A percentile compares a stretch with the other conserved stretches of the same genome.
These are phyloP conservation scores for Suhomyces canberraensis DNA, from an alignment of 805 yeast species.

Conservation along the genomic window DNA sequence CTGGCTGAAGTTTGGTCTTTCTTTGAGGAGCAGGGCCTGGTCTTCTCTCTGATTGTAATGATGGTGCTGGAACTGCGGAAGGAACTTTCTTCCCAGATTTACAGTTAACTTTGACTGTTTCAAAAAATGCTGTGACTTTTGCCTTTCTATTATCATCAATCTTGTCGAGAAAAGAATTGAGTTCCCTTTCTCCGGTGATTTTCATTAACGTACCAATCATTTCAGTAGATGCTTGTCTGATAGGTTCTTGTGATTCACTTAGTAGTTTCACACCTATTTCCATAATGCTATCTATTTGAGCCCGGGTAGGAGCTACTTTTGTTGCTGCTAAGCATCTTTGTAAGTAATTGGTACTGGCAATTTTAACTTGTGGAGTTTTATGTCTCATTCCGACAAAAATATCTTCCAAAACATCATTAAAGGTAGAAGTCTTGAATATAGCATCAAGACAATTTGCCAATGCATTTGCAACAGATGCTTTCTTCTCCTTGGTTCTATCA, in stretches of 20 bases:
- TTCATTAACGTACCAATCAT: slow-evolving; percentile 79
- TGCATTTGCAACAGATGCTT: slow-evolving; percentile 71
- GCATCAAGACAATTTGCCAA: slow-evolving; percentile 65
- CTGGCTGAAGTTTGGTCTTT: slow-evolving; percentile 9
- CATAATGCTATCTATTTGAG: slow-evolving; percentile 58
- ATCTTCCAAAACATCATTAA: slow-evolving; percentile 57
- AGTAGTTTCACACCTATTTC: slow-evolving; percentile 59
- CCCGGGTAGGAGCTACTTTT: slow-evolving; percentile 42
- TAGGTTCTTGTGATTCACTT: slow-evolving; percentile 79
- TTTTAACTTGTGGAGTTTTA: slow-evolving; percentile 79
- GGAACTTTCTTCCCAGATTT: slow-evolving; percentile 14
- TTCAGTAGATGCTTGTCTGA: slow-evolving; percentile 74
- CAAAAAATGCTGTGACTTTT: slow-evolving; percentile 61
- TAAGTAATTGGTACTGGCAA: slow-evolving; percentile 65
- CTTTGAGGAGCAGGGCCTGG: slow-evolving; percentile 4
- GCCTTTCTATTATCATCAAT: slow-evolving; percentile 71
- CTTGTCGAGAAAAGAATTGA: slow-evolving; percentile 57
- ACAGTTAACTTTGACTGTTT: slow-evolving; percentile 53
- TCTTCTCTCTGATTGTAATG: slow-evolving; percentile 8
- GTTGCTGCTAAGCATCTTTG: slow-evolving; percentile 59
- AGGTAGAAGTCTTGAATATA: slow-evolving; percentile 49
- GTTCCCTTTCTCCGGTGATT: slow-evolving; percentile 70
- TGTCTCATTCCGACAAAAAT: slow-evolving; percentile 59
- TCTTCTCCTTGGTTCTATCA: slow-evolving; percentile 87
- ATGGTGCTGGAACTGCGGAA: slow-evolving; percentile 13